Conservation (phyloP, 2,329 filamentous ascomycete genomes). For the Colletotrichum scovillei region DNA sequence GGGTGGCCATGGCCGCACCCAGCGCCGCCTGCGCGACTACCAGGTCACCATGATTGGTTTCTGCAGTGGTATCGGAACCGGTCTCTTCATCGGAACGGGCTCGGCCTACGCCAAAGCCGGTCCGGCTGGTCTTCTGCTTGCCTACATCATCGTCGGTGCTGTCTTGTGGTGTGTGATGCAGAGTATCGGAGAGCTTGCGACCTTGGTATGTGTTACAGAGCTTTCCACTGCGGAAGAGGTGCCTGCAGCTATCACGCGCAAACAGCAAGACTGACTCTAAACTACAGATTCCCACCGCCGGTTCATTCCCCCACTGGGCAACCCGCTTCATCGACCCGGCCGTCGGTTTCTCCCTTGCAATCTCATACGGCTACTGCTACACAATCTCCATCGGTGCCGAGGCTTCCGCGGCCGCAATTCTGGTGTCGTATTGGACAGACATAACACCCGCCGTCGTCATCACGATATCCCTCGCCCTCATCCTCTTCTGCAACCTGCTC, state of each 20-base stretch:
- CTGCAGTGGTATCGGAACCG: slow-evolving; percentile 57
- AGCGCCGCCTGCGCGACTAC: slow-evolving; percentile 36
- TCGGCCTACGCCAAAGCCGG: slow-evolving; percentile 53
- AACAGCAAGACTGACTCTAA: not conserved
- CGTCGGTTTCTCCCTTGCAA: slow-evolving; percentile 57
- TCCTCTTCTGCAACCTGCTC: slow-evolving; percentile 51
- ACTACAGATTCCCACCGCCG: slow-evolving; percentile 35
- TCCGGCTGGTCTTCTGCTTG: slow-evolving; percentile 56
- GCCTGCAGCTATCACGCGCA: slow-evolving; percentile 52
- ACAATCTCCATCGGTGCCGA: slow-evolving; percentile 58
- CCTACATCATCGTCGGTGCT: slow-evolving; percentile 55
- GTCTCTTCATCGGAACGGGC: slow-evolving; percentile 58
- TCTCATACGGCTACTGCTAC: slow-evolving; percentile 59
- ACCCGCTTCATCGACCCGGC: slow-evolving; percentile 53
- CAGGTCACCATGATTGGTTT: slow-evolving; percentile 67
- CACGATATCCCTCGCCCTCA: slow-evolving; percentile 54
- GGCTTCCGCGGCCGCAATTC: slow-evolving; percentile 52
- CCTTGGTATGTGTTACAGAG: slow-evolving; percentile 49
- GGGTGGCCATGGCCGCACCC: slow-evolving; percentile 34
- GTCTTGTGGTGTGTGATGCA: slow-evolving; percentile 60
- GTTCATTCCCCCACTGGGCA: slow-evolving; percentile 40
- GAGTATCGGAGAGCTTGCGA: slow-evolving; percentile 58
- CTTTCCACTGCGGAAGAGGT: slow-evolving; percentile 45
- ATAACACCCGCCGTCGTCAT: slow-evolving; percentile 56
- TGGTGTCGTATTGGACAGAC: slow-evolving; percentile 56